phyloP scores from a whole-genome alignment of 495 filamentous ascomycete genomes.

The Annulohypoxylon moriforme region DNA sequence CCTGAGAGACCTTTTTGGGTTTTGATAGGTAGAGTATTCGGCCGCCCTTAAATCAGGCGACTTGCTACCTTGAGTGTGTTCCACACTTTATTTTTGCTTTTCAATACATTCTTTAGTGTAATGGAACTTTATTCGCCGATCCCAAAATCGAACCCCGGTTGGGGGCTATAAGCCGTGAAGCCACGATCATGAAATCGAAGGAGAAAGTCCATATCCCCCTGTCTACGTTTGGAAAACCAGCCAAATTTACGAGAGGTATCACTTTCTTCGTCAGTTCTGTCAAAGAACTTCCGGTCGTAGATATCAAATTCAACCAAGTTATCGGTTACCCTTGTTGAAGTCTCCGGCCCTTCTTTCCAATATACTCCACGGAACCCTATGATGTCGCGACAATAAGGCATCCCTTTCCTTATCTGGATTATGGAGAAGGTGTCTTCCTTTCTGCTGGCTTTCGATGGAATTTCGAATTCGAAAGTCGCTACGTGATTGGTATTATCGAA shows the following conservation, averaged over 20 bases:
- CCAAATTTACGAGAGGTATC: slow-evolving; percentile 13
- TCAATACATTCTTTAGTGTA: too few relatives aligned
- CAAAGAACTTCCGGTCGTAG: slow-evolving; percentile 32
- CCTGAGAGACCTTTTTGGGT: neutral
- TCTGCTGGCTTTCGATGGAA: neutral
- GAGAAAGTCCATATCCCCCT: slow-evolving; percentile 30
- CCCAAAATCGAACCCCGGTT: slow-evolving; percentile 29
- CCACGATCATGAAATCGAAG: slow-evolving; percentile 15
- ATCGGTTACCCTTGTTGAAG: neutral
- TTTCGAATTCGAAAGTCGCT: slow-evolving; percentile 25
- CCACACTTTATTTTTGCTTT: neutral
- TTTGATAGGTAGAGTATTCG: too few relatives aligned
- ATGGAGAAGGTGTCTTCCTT: neutral
- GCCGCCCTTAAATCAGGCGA: neutral
- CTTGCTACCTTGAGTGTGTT: neutral
- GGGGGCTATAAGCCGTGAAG: slow-evolving; percentile 16
- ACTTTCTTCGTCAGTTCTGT: slow-evolving; percentile 4
- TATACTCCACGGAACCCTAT: slow-evolving; percentile 29
- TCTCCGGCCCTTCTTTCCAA: neutral
- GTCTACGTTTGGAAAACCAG: slow-evolving; percentile 3
- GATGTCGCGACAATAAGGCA: slow-evolving; percentile 37
- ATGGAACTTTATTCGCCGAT: neutral
- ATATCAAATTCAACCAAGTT: slow-evolving; percentile 38
- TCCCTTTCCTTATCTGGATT: slow-evolving; percentile 20
- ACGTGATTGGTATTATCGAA: slow-evolving; percentile 15